Base-by-base conservation (phyloP, 1,284 basidiomycete genomes). In the Nidula niveotomentosa region DNA sequence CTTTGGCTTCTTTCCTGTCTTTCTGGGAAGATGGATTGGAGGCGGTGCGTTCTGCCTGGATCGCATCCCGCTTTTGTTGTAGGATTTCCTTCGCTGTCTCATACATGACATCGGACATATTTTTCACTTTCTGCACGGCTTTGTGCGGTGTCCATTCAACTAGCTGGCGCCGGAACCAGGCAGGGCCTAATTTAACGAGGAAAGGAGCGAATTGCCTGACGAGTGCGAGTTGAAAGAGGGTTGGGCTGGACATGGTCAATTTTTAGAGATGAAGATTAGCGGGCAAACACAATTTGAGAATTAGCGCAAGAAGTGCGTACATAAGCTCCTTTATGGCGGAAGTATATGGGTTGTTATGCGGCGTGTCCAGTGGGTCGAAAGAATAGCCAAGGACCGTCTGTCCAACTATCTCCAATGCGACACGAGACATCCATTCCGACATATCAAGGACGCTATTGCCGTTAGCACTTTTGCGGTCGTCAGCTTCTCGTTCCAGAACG, bases 311-410 rank as follows among this genome's bases (percentile, higher is more conserved):
- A 73, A 61, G 12, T 62, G 50, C 54, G 71, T 71, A 35, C 67
- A 62, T 17, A 70, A 61, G 36, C 43, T 48, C 44, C 59, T 65
- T 36, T 66, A 73, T 8, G 64, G 64, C 51, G 70, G 67, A 9
- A 59, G 58, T 30, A 58, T 46, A 35, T 53, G 53, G 45, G 6
- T 30, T 30, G 30, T 30, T 63, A 63, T 48, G 68, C 63, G 4
- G 53, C 58, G 33, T 75, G 54, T 6, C 67, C 51, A 51, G 30
- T 30, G 30, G 30, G 30, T 74, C 70, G 53, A 77, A 76, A 1
- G 75, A 76, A 53, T 70, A 69, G 5, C 75, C 75, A 15, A 76
- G 60, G 6, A 72, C 73, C 51, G 69, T 70, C 60, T 71, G 70
- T 7, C 73, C 74, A 36, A 77, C 67, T n/a, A 75, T 57, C 57